These are phyloP conservation scores for Cladosporium sp. DNA, from an alignment of 2,329 filamentous ascomycete genomes.

Conservation along the genomic window DNA sequence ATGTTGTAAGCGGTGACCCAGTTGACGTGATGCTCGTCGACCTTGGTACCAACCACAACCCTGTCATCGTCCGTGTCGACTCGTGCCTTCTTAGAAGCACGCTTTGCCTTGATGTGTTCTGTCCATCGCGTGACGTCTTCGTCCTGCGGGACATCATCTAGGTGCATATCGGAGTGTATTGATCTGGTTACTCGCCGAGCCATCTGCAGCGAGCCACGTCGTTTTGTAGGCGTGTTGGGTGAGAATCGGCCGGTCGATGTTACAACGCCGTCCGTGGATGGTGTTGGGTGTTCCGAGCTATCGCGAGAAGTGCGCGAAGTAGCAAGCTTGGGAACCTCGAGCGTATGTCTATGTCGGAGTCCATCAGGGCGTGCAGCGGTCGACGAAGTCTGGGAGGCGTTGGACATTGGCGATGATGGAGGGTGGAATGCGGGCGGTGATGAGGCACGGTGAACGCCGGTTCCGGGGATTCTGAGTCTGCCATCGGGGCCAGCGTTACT, in stretches of 20 bases:
- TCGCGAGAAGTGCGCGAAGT: conserved; percentile 71
- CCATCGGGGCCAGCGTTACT: conserved; percentile 15
- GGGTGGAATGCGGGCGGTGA: conserved; percentile 35
- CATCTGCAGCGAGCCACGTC: conserved; percentile 79
- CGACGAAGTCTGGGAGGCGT: conserved; percentile 42
- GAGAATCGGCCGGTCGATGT: conserved; percentile 79
- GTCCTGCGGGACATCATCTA: conserved; percentile 76
- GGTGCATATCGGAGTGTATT: conserved; percentile 68
- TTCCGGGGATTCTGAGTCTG: conserved; percentile 25
- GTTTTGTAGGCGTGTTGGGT: conserved; percentile 58
- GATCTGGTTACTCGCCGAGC: conserved; percentile 78
- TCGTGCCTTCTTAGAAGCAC: conserved; percentile 78
- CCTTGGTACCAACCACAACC: conserved; percentile 93
- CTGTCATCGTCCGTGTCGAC: conserved; percentile 87
- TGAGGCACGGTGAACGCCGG: conserved; percentile 29
- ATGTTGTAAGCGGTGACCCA: conserved; percentile 99
- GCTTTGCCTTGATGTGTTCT: conserved; percentile 86
- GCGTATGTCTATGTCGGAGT: conserved; percentile 77
- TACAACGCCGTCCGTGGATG: conserved; percentile 53
- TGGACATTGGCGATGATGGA: conserved; percentile 46
- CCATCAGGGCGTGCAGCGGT: conserved; percentile 48
- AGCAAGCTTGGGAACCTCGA: conserved; percentile 73
- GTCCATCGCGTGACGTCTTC: conserved; percentile 91
- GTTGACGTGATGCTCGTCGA: conserved; percentile 94
- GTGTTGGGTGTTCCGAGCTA: conserved; percentile 42